These are phyloP conservation scores for Candida sanyiensis DNA, from an alignment of 805 yeast species.

Conservation along the genomic window DNA sequence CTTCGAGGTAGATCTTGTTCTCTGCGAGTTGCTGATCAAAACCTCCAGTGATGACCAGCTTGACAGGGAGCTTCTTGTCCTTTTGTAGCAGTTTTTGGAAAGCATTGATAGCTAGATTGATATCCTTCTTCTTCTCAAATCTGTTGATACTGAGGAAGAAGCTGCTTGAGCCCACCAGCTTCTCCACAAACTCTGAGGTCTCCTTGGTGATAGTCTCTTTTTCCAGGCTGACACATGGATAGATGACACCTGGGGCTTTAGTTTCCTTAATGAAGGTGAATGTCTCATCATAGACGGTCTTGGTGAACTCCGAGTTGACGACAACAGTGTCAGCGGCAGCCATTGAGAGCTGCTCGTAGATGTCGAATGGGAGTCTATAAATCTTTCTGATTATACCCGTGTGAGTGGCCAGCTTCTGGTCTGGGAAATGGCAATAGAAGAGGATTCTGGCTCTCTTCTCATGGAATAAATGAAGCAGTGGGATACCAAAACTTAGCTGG, in stretches of 20 bases:
- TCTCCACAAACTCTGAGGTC: conserved; percentile 13
- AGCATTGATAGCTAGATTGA: conserved; percentile 69
- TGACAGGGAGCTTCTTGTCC: conserved; percentile 28
- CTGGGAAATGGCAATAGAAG: conserved; percentile 97
- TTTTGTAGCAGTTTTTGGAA: conserved; percentile 41
- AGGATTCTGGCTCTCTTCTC: conserved; percentile 46
- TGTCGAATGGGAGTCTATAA: conserved; percentile 80
- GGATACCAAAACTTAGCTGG: conserved; percentile 81
- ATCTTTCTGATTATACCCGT: conserved; percentile 47
- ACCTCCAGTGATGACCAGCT: conserved; percentile 83
- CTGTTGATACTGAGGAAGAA: conserved; percentile 77
- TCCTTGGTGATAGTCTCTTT: conserved; percentile 21
- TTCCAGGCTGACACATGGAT: conserved; percentile 62
- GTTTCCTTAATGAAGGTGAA: conserved; percentile 39
- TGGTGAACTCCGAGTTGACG: conserved; percentile 86
- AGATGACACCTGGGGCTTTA: conserved; percentile 30
- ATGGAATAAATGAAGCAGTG: conserved; percentile 49
- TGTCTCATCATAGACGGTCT: conserved; percentile 56
- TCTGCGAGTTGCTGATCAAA: conserved; percentile 73
- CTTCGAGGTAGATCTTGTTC: conserved; percentile 64
- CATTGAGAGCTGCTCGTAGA: conserved; percentile 77
- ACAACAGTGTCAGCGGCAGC: conserved; percentile 70
- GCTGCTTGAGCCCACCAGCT: conserved; percentile 19
- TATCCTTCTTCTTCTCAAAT: conserved; percentile 80
- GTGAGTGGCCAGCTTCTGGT: conserved; percentile 65